phyloP scores from a whole-genome alignment of 1,284 basidiomycete species.

The Pholiota adiposa region DNA sequence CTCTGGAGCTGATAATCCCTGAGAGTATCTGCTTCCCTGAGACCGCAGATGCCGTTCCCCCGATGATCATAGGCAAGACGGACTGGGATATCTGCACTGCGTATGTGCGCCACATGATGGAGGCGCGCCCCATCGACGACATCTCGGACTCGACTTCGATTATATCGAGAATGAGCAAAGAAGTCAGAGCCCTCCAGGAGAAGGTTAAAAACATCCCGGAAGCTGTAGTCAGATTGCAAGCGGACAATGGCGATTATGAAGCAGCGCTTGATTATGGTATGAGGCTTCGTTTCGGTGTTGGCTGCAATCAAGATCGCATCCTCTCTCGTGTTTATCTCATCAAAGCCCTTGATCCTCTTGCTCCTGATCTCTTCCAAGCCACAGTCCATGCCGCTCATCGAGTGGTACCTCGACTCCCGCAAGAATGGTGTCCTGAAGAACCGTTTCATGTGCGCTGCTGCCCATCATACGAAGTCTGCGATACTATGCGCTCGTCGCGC shows the following conservation, averaged over 20 bases:
- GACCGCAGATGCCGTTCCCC: not conserved
- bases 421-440: not conserved
- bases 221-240: not conserved
- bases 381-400: constrained; percentile 6
- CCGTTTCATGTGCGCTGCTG: constrained; percentile 2
- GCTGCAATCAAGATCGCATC: not conserved
- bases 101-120: not conserved
- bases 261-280: constrained; percentile 12
- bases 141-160: not conserved
- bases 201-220: not conserved
- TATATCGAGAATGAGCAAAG: not conserved
- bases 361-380: constrained; percentile 6
- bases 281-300: constrained; percentile 2
- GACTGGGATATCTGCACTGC: not conserved
- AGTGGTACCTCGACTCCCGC: not conserved
- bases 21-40: not conserved
- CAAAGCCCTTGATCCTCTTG: constrained; percentile 1
- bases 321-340: constrained; percentile 9
- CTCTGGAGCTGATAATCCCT: not conserved
- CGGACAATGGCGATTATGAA: constrained; percentile 10
- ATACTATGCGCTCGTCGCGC: not conserved
- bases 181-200: not conserved
- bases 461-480: constrained; percentile 7
- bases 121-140: not conserved
- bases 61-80: not conserved